These are phyloP conservation scores for Protea cynaroides DNA, from an alignment of 164 flowering plant species.

Conservation along the genomic window DNA sequence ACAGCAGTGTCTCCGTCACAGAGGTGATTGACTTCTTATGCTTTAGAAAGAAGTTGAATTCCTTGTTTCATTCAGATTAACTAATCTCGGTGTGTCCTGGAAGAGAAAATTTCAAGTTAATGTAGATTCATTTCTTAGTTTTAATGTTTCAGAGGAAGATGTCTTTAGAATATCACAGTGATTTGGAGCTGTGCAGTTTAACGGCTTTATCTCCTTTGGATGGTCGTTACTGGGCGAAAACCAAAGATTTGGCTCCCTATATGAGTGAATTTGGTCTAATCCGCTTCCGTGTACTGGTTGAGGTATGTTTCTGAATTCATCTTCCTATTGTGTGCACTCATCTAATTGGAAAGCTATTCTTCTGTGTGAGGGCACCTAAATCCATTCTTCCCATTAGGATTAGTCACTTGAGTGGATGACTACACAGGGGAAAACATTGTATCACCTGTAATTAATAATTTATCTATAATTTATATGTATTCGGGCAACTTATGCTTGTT, in stretches of 20 bases:
- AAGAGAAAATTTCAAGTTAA: too few relatives aligned
- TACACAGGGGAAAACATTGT: too few relatives aligned
- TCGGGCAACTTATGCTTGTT: too few relatives aligned
- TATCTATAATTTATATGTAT: too few relatives aligned
- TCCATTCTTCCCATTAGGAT: neutral
- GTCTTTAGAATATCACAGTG: slow-evolving; percentile 18
- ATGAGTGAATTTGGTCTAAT: slow-evolving; percentile 86
- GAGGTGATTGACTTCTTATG: slow-evolving; percentile 8
- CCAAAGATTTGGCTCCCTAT: slow-evolving; percentile 73
- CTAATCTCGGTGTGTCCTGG: neutral
- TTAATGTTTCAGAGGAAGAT: slow-evolving; percentile 28
- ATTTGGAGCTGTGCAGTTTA: slow-evolving; percentile 51
- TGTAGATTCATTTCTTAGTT: neutral
- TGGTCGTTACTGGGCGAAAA: slow-evolving; percentile 86
- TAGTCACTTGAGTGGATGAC: neutral
- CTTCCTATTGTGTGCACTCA: neutral
- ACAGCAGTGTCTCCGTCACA: neutral
- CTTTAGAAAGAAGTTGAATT: neutral
- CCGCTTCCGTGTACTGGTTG: slow-evolving; percentile 72
- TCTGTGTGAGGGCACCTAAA: neutral
- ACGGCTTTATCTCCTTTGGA: slow-evolving; percentile 84
- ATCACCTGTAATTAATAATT: too few relatives aligned
- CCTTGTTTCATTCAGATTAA: neutral
- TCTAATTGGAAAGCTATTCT: neutral
- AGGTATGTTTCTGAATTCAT: slow-evolving; percentile 41